Evolutionary conservation across 208 protist genomes (phyloP).

Genomic region (Crithidia mellificae): DNA sequence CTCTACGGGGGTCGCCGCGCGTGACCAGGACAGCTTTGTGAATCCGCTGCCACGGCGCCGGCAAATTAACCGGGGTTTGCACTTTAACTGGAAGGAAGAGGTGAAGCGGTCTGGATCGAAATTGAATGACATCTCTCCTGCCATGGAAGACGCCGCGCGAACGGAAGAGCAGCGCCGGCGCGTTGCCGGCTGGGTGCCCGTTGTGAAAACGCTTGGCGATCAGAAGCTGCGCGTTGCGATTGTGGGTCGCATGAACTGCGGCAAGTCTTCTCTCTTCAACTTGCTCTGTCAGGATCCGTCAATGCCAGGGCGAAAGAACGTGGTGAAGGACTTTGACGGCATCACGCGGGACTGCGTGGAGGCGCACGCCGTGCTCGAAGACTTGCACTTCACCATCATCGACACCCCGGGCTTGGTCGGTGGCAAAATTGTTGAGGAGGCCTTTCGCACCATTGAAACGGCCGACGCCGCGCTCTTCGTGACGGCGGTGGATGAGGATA

Average conservation of each 20-base stretch:
- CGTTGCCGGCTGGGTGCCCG: conserved; percentile 79
- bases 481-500: conserved; percentile 63
- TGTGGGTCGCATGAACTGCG: conserved; percentile 88
- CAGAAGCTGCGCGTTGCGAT: conserved; percentile 85
- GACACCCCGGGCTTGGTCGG: conserved; percentile 88
- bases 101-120: conserved; percentile 50
- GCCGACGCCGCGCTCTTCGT: conserved; percentile 86
- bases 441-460: conserved; percentile 82
- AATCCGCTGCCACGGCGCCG: conserved; percentile 40
- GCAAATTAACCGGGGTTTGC: conserved; percentile 60
- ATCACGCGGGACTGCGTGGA: conserved; percentile 91
- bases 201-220: conserved; percentile 81
- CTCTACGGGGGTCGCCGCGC: no score
- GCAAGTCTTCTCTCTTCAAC: conserved; percentile 92
- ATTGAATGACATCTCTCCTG: conserved; percentile 78
- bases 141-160: conserved; percentile 53
- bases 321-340: conserved; percentile 86
- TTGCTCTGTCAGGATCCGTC: conserved; percentile 73
- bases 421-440: conserved; percentile 80
- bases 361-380: conserved; percentile 59
- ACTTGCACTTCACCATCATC: conserved; percentile 88
- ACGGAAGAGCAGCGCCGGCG: conserved; percentile 75
- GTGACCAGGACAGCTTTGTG: no score
- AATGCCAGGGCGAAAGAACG: conserved; percentile 53
- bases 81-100: conserved; percentile 69